Evolutionary conservation across 2,329 filamentous ascomycete species (phyloP).

Genomic region (Annulohypoxylon truncatum): DNA sequence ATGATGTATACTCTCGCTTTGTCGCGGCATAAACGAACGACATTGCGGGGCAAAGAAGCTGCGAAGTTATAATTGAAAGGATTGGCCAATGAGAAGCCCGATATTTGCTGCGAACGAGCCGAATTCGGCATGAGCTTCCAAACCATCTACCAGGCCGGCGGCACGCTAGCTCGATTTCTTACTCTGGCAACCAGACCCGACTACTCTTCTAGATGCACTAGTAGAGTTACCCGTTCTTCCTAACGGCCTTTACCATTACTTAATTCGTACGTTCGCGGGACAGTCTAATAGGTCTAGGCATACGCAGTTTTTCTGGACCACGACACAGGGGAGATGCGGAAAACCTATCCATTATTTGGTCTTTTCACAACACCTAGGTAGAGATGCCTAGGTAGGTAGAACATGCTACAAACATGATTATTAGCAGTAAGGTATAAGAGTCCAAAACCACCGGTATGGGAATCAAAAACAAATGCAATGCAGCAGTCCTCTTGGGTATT

Average conservation of each 20-base stretch:
- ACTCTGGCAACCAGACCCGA: slow-evolving; percentile 10
- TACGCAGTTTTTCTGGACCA: not conserved
- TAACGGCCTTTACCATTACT: not conserved
- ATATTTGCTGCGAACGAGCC: slow-evolving; percentile 29
- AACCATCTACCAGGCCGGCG: slow-evolving; percentile 6
- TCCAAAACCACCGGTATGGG: slow-evolving; percentile 16
- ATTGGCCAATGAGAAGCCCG: slow-evolving; percentile 28
- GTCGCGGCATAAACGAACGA: slow-evolving; percentile 35
- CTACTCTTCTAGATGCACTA: not conserved
- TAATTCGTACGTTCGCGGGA: not conserved
- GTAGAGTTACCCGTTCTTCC: slow-evolving; percentile 4
- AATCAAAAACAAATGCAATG: slow-evolving; percentile 13
- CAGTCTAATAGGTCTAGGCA: not conserved
- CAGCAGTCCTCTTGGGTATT: slow-evolving; percentile 34
- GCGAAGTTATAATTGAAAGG: slow-evolving; percentile 23
- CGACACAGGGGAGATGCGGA: not conserved
- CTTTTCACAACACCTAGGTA: not conserved
- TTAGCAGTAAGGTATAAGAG: slow-evolving; percentile 22
- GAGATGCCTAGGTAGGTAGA: not conserved
- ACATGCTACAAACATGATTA: slow-evolving; percentile 17
- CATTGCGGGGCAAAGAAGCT: slow-evolving; percentile 29
- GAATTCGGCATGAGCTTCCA: slow-evolving; percentile 39
- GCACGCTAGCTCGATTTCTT: slow-evolving; percentile 11
- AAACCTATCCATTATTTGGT: not conserved
- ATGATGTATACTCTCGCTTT: slow-evolving; percentile 42